Evolutionary conservation across 2,329 filamentous ascomycete genomes (phyloP), one percentile per base, ranked within the genome.

Genomic region (Pezicula carpinea): DNA sequence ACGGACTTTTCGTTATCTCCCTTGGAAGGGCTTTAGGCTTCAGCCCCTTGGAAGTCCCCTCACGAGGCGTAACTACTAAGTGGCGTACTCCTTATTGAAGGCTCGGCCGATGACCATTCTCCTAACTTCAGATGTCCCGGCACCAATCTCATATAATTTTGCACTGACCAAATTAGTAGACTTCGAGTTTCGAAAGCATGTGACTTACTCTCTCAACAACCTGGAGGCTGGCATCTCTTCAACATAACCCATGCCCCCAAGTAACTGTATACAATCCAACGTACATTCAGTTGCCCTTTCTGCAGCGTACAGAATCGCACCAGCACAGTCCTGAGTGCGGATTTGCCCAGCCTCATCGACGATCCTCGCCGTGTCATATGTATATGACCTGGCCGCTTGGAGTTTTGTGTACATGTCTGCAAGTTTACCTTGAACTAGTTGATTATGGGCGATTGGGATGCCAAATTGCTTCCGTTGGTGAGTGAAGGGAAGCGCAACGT

Each of bases 341-440:
- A 96, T 84, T 1, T 74, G 52, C 10, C 82, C 84, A 11, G 80
- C 71, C 65, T 92, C 87, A 59, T 96, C 92, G 17, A 96, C 85
- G 2, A 79, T 76, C 39, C 79, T 77, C 3, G 93, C 93, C 0
- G 91, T 91, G 32, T 77, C 72, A 63, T 95, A 95, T 0, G 92
- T 97, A 68, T 96, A 96, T 2, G 90, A 79, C n/a, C 83, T 75
- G 14, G 85, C 83, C 10, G 87, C 90, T 60, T 88, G 85, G 49
- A 93, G 79, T 68, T 95, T 95, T 40, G 90, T 96, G 70, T 97
- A 95, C 91, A 99, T 96, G 66, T 97, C 91, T 47, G 93, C 90
- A 39, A 97, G 76, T 64, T 91, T 92, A 48, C 88, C 92, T 69
- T 97, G 93, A 18, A 97, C 78, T 53, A 97, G 76, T 68, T 99